A percentile compares a stretch with the other conserved stretches of the same genome.
Evolutionary conservation across 1,139 yeast species (phyloP).

Genomic region (Pneumocystis carinii): DNA sequence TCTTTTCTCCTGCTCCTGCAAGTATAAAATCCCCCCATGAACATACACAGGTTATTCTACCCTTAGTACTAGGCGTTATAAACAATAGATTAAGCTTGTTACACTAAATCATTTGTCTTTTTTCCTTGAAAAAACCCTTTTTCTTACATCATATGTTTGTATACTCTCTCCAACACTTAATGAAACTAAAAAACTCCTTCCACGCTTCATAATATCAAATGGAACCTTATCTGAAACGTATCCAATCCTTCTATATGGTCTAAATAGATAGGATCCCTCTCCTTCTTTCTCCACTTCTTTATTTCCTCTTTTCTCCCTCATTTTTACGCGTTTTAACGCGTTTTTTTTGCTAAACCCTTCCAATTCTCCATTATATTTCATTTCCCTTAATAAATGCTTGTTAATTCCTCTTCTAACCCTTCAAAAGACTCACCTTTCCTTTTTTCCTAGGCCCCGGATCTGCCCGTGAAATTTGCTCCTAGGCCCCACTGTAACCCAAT

Average conservation of each 20-base stretch:
- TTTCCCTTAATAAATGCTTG: not conserved
- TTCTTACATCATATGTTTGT: slow-evolving; percentile 67
- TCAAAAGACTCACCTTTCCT: no score
- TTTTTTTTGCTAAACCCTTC: not conserved
- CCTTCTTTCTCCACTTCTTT: not conserved
- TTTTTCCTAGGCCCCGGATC: no score
- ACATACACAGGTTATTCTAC: slow-evolving; percentile 53
- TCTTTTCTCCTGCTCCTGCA: slow-evolving; percentile 55
- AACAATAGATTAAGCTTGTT: slow-evolving; percentile 71
- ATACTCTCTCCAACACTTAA: slow-evolving; percentile 82
- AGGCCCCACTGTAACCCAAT: no score
- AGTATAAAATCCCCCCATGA: slow-evolving; percentile 77
- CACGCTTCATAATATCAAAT: slow-evolving; percentile 76
- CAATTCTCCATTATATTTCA: not conserved
- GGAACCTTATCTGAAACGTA: slow-evolving; percentile 52
- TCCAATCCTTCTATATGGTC: slow-evolving; percentile 41
- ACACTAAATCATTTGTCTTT: slow-evolving; percentile 22
- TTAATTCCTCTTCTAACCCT: not conserved
- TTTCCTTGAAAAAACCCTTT: not conserved
- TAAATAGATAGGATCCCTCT: slow-evolving; percentile 23
- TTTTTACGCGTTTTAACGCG: not conserved
- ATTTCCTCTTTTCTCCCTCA: slow-evolving; percentile 23
- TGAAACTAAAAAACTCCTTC: slow-evolving; percentile 72
- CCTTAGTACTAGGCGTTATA: slow-evolving; percentile 68
- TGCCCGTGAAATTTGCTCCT: no score